Conservation (phyloP, 768 basidiomycete genomes). For the Tricholoma sp. region DNA sequence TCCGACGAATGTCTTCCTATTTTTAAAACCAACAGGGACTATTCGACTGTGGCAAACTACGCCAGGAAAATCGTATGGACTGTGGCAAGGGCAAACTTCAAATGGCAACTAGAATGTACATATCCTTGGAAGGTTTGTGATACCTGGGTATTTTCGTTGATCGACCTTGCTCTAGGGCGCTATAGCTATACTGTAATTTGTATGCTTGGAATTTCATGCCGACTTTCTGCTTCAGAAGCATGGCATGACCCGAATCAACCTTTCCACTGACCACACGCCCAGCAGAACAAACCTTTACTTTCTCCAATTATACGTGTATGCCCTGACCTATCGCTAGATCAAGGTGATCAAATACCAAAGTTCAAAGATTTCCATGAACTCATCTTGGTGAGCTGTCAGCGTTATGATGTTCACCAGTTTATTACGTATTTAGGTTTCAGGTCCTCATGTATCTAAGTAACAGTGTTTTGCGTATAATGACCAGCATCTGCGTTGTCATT, state of each 20-base stretch:
- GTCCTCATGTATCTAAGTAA: neutral
- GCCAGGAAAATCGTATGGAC: conserved; percentile 86
- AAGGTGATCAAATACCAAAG: neutral
- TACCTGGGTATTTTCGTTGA: conserved; percentile 12
- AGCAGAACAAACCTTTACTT: neutral
- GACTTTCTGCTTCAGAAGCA: neutral
- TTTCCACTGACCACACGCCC: neutral
- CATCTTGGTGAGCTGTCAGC: neutral
- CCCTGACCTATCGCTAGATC: no score
- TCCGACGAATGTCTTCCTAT: neutral
- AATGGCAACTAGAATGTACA: conserved; percentile 36
- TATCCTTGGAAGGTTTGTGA: conserved; percentile 9
- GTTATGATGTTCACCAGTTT: neutral
- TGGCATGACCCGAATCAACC: neutral
- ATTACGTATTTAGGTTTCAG: neutral
- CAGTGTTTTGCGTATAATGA: neutral
- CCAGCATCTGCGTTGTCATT: neutral
- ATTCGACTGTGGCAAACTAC: conserved; percentile 98
- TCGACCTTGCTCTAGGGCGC: conserved; percentile 13
- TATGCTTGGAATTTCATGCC: neutral
- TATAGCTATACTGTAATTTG: conserved; percentile 11
- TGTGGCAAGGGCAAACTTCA: conserved; percentile 67
- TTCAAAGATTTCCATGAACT: neutral
- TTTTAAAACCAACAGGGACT: conserved; percentile 52
- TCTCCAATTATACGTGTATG: no score